These are phyloP conservation scores for Nadsonia commutata DNA, from an alignment of 1,139 yeast species.

Conservation along the genomic window DNA sequence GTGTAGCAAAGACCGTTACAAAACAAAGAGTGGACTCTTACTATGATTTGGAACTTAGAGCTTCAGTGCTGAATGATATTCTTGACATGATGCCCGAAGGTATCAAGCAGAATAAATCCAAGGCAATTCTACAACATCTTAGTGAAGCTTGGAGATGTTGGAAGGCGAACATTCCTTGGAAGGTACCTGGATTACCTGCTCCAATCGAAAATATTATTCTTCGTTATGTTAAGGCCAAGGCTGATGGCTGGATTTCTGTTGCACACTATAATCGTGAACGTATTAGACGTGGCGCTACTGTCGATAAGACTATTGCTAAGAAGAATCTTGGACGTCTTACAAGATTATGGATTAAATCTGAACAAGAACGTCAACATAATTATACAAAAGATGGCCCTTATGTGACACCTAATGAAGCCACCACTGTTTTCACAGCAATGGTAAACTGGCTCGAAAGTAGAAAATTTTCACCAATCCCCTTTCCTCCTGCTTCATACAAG, in stretches of 20 bases:
- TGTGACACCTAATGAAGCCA: constrained; percentile 77
- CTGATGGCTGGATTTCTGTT: constrained; percentile 92
- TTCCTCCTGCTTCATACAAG: constrained; percentile 84
- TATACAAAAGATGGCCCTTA: constrained; percentile 83
- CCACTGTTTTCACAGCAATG: constrained; percentile 70
- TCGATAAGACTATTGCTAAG: constrained; percentile 86
- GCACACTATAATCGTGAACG: constrained; percentile 89
- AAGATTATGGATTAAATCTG: constrained; percentile 81
- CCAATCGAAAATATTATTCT: constrained; percentile 79
- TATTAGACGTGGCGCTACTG: constrained; percentile 73
- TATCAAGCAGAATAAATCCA: constrained; percentile 72
- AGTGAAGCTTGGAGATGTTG: constrained; percentile 99
- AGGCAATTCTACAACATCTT: constrained; percentile 79
- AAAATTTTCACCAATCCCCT: constrained; percentile 75
- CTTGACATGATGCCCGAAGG: constrained; percentile 96
- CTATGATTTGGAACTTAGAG: constrained; percentile 83
- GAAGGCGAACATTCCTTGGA: constrained; percentile 98
- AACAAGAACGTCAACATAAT: constrained; percentile 73
- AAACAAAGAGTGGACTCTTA: constrained; percentile 93
- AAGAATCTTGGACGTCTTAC: constrained; percentile 88
- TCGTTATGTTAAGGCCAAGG: constrained; percentile 84
- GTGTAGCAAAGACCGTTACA: constrained; percentile 84
- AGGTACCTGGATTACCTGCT: constrained; percentile 89
- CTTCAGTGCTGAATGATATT: constrained; percentile 91
- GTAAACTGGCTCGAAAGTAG: constrained; percentile 88